Base-by-base conservation (phyloP, 306 rosid genomes). In the Citrullus amarus region DNA sequence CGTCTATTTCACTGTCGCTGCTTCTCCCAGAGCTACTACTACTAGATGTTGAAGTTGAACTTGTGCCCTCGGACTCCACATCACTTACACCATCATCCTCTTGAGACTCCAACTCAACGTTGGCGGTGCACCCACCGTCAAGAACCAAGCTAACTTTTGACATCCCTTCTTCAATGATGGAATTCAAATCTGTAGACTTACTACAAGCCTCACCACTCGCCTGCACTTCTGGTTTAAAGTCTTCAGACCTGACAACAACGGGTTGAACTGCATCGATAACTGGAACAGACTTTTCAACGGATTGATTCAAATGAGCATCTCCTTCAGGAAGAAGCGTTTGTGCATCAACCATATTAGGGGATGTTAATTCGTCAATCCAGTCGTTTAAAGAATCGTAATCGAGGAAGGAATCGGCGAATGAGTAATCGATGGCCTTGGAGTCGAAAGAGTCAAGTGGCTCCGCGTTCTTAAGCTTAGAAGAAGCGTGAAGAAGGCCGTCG, bases 391-490 rank as follows among this genome's bases (percentile, higher is more conserved):
- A 86, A n/a, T 92, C 92, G 25, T 86, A 90, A 82, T 90, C 90
- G 18, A 88, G 82, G 62, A 92, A 88, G 0, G 96, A 89, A 84
- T 90, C 97, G 1, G 81, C 89, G 58, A 89, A 81, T 36, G 92
- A 80, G 50, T 83, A 39, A 36, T 85, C 85, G 39, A 28, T 7
- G 78, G 80, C 25, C 79, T 79, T 80, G 30, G 80, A 28, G 22
- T 88, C 82, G 14, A 58, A 51, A 46, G 65, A 41, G 32, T 85
- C 88, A 36, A 71, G 66, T 4, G 86, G 78, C 32, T 82, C 83
- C 74, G 67, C 73, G 69, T 75, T 81, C 77, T 75, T 81, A 74
- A 80, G 75, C 48, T 71, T 84, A 44, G 81, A 18, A 53, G 83
- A 85, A 61, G n/a, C 4, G 48, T 76, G 85, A 39, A 68, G 78